Evolutionary conservation across 2,329 filamentous ascomycete species (phyloP), one percentile per base, ranked within the genome.

Genomic region (Dissoconium aciculare): DNA sequence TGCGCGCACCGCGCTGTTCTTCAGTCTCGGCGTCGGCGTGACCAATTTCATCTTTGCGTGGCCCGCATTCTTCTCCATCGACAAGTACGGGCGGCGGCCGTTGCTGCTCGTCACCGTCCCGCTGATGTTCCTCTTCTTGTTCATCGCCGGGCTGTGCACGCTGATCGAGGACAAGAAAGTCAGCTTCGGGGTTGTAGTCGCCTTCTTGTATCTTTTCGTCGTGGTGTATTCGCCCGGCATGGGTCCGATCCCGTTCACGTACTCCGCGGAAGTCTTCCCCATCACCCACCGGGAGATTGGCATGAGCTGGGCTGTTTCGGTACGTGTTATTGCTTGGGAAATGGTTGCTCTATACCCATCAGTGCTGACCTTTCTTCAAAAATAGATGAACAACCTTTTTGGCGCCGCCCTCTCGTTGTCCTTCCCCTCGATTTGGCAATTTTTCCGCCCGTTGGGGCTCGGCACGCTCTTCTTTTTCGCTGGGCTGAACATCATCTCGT

Each of bases 11-110:
- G 41, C 60, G 4, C 50, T 74, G n/a, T 52, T 71, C 11, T 68
- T 65, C 0, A 69, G 67, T 0, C 66, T 64, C 43, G 69, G 69
- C 0, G 73, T 71, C 36, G 71, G 71, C 3, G 50, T 72, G 0
- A 58, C 71, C 32, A 71, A 66, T 39, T 72, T 71, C 39, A 26
- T 71, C 28, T 72, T 72, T 40, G 67, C 69, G 1, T 65, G 63
- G 36, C 69, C 69, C 0, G 68, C 69, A 1, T 52, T 74, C 19
- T 72, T 60, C 58, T 58, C 56, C 1, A 62, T 63, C 32, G 59
- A 56, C 31, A 52, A 36, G 4, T 67, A 66, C 35, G 69, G 69
- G 2, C 58, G 69, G 5, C 61, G 69, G 11, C 60, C 59, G 5
- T 51, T 72, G 4, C 43, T 59, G 43, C 35, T 59, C 11, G 59